Evolutionary conservation across 2,329 filamentous ascomycete species (phyloP), one percentile per base, ranked within the genome.

Genomic region (Fusarium illudens): DNA sequence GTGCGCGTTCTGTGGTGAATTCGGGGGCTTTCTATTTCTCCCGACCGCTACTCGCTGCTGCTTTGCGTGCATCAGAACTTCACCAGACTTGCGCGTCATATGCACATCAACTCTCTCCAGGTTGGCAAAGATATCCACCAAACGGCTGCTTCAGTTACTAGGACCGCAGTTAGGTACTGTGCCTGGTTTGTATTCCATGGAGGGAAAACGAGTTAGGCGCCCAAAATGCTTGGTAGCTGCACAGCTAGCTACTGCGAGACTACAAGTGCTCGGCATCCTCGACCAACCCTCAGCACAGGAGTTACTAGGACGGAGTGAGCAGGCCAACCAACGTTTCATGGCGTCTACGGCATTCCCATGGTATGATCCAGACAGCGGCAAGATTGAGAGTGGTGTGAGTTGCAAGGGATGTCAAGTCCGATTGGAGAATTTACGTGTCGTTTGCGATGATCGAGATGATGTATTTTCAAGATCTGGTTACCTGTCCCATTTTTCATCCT

Each of bases 351-450:
- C 44, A 0, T 64, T 67, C 4, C 64, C 59, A 2, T 67, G 54
- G 54, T 64, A 52, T 4, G 50, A 67, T 15, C 10, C 27, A 2
- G 19, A 4, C 13, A 11, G 17, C 2, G 20, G 39, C 9, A 29
- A 42, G 11, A 2, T 34, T 3, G 64, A 67, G 3, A 2, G 4
- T 12, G 64, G 64, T 1, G 9, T 60, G 17, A 67, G 27, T 12
- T 67, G 64, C 20, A 66, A 63, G 27, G 64, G 63, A 8, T 67
- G 63, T 11, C 64, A 67, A 17, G 60, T 67, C 5, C 54, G 25
- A 2, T 37, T 60, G 6, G 63, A 67, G 25, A 44, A 55, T 3
- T 44, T 20, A 53, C 50, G 27, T 4, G 3, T n/a, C 7, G 2
- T 59, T 0, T 37, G 36, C 7, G 60, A 64, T n/a, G 64, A 67